Evolutionary conservation across 148 eudicot genomes (phyloP).

Genomic region (Persicaria maculosa): DNA sequence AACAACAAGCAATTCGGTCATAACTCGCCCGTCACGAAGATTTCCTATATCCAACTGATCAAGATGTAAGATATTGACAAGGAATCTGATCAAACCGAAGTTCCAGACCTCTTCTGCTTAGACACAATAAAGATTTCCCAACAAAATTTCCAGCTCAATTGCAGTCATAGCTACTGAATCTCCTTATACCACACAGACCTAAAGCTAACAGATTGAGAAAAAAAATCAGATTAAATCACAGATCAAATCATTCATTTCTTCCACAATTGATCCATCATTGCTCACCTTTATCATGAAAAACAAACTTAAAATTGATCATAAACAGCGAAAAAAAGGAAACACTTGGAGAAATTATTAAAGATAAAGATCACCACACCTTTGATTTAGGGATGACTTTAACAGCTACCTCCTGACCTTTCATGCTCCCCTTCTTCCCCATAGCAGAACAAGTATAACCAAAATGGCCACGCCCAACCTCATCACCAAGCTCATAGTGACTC

Average conservation of each 20-base stretch:
- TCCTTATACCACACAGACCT: neutral
- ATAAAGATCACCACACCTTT: slow-evolving; percentile 40
- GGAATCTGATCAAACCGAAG: neutral
- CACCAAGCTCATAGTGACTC: slow-evolving; percentile 66
- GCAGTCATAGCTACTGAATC: neutral
- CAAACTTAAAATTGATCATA: no score
- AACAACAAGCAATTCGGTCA: neutral
- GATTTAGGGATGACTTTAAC: slow-evolving; percentile 95
- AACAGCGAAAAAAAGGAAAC: no score
- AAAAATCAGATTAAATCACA: neutral
- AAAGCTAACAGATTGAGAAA: neutral
- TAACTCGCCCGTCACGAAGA: neutral
- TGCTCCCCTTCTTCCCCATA: slow-evolving; percentile 65
- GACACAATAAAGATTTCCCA: neutral
- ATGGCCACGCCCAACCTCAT: slow-evolving; percentile 94
- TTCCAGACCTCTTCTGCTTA: neutral
- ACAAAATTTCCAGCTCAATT: slow-evolving; percentile 5
- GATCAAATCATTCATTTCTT: neutral
- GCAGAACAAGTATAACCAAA: slow-evolving; percentile 94
- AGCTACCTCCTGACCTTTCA: slow-evolving; percentile 88
- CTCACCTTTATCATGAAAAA: neutral
- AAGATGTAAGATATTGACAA: neutral
- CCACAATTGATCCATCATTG: neutral
- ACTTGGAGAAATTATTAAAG: neutral
- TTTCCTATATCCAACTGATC: neutral